Percentiles rank a stretch among this genome's conserved stretches.
Evolutionary conservation across 1,284 basidiomycete species (phyloP).

Genomic region (Amylostereum areolatum): DNA sequence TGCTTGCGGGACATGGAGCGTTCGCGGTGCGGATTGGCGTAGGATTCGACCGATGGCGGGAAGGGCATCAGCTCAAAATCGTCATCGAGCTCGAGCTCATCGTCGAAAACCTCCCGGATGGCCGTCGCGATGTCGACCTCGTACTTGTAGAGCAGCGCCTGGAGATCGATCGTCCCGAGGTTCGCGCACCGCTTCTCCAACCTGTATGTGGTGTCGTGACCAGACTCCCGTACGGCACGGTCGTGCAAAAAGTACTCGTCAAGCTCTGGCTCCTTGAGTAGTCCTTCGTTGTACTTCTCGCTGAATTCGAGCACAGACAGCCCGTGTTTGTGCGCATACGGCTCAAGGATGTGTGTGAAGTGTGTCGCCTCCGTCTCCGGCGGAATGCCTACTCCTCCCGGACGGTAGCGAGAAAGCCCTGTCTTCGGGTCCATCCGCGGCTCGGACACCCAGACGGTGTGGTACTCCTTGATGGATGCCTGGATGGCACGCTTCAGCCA

Average conservation of each 20-base stretch:
- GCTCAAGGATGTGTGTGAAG: conserved; percentile 96
- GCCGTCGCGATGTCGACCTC: conserved; percentile 92
- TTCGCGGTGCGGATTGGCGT: conserved; percentile 54
- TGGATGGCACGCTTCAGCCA: conserved; percentile 96
- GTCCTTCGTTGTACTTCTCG: conserved; percentile 88
- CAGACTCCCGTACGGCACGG: conserved; percentile 88
- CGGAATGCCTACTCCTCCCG: conserved; percentile 92
- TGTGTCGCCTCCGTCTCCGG: conserved; percentile 98
- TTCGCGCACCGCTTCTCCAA: conserved; percentile 97
- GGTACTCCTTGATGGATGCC: conserved; percentile 98
- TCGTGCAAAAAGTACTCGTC: conserved; percentile 99
- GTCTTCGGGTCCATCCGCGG: conserved; percentile 92
- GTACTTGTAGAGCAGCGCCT: conserved; percentile 89
- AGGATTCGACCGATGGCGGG: conserved; percentile 81
- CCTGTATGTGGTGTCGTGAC: conserved; percentile 96
- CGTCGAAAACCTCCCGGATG: conserved; percentile 92
- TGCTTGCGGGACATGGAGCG: conserved; percentile 60
- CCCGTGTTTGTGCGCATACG: conserved; percentile 89
- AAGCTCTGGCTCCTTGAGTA: conserved; percentile 80
- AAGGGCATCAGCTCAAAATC: conserved; percentile 90
- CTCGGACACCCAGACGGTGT: conserved; percentile 92
- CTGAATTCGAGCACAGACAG: conserved; percentile 97
- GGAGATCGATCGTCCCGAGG: conserved; percentile 93
- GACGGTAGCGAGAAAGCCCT: conserved; percentile 90
- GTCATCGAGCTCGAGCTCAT: conserved; percentile 85